Conservation (phyloP, 2,329 filamentous ascomycete genomes). For the Colletotrichum lentis region DNA sequence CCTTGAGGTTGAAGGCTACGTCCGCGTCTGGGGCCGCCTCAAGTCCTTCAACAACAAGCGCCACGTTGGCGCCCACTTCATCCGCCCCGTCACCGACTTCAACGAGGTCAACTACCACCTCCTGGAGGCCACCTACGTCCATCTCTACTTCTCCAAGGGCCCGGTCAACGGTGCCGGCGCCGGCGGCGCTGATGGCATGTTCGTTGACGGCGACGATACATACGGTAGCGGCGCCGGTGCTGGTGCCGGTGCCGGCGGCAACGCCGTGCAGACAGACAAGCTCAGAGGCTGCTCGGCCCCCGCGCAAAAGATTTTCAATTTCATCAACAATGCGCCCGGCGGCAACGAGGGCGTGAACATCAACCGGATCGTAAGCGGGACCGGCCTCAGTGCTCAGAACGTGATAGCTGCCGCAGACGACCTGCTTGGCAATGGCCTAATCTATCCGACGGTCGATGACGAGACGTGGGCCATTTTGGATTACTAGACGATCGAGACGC, state of each 20-base stretch:
- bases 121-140: constrained; percentile 87
- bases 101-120: constrained; percentile 95
- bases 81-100: constrained; percentile 81
- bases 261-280: constrained; percentile 48
- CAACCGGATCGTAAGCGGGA: constrained; percentile 74
- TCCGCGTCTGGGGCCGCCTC: constrained; percentile 84
- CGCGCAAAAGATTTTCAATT: constrained; percentile 76
- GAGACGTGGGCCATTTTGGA: constrained; percentile 90
- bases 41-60: constrained; percentile 86
- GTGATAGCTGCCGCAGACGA: constrained; percentile 84
- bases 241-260: constrained; percentile 48
- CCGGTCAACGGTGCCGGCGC: constrained; percentile 56
- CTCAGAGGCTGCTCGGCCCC: constrained; percentile 59
- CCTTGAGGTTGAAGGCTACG: constrained; percentile 78
- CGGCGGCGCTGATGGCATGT: constrained; percentile 61
- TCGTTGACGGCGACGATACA: constrained; percentile 60
- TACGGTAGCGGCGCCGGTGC: constrained; percentile 51
- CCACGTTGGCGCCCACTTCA: constrained; percentile 80
- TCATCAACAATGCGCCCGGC: constrained; percentile 71
- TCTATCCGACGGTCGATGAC: constrained; percentile 93
- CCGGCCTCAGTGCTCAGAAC: constrained; percentile 72
- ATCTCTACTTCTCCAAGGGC: constrained; percentile 82
- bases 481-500: constrained; percentile 51
- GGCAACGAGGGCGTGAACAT: constrained; percentile 86
- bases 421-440: constrained; percentile 74